These are phyloP conservation scores for Aspergillus glaucus DNA, from an alignment of 2,329 filamentous ascomycete species.

Conservation along the genomic window DNA sequence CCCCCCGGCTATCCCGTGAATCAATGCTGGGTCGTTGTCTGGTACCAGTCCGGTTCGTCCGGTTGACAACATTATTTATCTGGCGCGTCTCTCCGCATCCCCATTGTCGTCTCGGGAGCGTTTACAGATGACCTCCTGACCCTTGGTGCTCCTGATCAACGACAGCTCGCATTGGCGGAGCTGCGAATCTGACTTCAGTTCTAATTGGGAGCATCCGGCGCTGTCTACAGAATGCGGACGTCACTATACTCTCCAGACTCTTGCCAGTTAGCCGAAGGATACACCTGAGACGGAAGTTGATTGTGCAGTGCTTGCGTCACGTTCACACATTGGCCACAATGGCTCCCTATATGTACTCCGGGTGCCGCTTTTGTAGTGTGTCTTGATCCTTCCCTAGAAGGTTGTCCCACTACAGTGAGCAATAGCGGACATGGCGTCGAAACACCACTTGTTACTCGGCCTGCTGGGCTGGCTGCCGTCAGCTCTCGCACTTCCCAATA, in stretches of 20 bases:
- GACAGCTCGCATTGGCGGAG: neutral
- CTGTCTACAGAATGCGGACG: neutral
- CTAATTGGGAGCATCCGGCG: neutral
- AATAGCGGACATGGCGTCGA: slow-evolving; percentile 9
- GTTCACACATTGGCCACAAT: neutral
- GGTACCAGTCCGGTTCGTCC: too few species aligned
- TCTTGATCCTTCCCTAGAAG: neutral
- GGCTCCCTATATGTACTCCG: neutral
- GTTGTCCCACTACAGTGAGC: neutral
- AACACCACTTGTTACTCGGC: slow-evolving; percentile 8
- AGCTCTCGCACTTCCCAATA: slow-evolving; percentile 10
- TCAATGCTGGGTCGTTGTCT: too few species aligned
- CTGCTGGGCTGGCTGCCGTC: slow-evolving; percentile 13
- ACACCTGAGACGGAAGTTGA: neutral
- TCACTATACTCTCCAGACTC: neutral
- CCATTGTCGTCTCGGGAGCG: neutral
- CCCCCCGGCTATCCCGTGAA: too few species aligned
- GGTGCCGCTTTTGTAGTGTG: neutral
- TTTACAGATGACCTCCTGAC: neutral
- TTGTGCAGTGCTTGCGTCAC: neutral
- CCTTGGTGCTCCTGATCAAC: neutral
- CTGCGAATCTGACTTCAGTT: neutral
- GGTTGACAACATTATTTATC: too few species aligned
- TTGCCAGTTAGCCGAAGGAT: neutral
- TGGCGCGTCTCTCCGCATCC: too few species aligned